Evolutionary conservation across 768 basidiomycete species (phyloP), one percentile per base, ranked within the genome.

Genomic region (Kwoniella europaea): DNA sequence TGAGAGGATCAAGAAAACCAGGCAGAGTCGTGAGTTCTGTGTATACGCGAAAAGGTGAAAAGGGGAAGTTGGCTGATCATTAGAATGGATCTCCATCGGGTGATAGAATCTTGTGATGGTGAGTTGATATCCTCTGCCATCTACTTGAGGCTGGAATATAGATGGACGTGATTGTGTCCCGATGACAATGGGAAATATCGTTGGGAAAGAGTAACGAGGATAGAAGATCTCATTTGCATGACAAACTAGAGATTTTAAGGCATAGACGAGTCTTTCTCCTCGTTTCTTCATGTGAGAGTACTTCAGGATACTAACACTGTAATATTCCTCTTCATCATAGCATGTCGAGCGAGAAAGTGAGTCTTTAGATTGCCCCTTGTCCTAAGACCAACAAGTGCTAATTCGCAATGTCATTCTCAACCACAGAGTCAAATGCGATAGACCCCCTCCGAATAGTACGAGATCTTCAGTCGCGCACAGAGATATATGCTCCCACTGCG

Each of bases 311-410:
- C 35, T 35, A 4, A 35, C 35, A 7, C 1, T 7, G 5, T 4
- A 1, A 35, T 9, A 7, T 4, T 35, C 5, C 7, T 35, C 3
- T n/a, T 13, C 20, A 4, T 3, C 22, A 7, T 43, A 79, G 80
- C 78, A 9, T 81, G 80, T 68, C 65, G 80, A 69, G 80, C 78
- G 0, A 69, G 80, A 64, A 81, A 81, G 80, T 81, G 68, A 70
- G 80, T 71, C 4, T 27, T 43, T 10, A 20, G 44, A 29, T 18
- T 18, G 16, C 9, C 42, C 35, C 15, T 27, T 15, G 4, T 54
- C 13, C 56, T 44, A 16, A n/a, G 41, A 42, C 16, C 4, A 15
- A 22, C 7, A 20, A 27, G 24, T 50, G 22, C 29, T 60, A 29
- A 67, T 15, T 41, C 12, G 7, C 35, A 35, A 35, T 35, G 35